A percentile compares a stretch with the other conserved stretches of the same genome.
phyloP scores from a whole-genome alignment of 495 filamentous ascomycete species.

The Penicillium atrosanguineum region DNA sequence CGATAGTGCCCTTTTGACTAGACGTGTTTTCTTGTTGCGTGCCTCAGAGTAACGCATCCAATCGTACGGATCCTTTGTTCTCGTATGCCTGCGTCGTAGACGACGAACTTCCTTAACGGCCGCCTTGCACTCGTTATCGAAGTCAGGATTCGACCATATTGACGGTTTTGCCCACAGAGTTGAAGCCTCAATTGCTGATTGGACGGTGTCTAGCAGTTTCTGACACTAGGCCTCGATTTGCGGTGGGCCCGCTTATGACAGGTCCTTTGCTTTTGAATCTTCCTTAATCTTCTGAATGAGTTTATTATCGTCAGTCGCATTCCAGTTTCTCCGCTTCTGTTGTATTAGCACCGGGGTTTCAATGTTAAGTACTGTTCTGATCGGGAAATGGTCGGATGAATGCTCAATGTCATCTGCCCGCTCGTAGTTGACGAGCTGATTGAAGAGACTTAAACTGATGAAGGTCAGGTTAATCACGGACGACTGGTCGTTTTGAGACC shows the following conservation, averaged over 20 bases:
- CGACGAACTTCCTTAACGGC: slow-evolving; percentile 4
- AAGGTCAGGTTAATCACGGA: slow-evolving; percentile 16
- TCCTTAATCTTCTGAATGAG: not conserved
- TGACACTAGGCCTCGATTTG: not conserved
- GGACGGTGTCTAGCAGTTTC: not conserved
- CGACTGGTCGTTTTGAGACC: not conserved
- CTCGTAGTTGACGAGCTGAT: not conserved
- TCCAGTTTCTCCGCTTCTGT: slow-evolving; percentile 5
- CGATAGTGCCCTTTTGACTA: slow-evolving; percentile 3
- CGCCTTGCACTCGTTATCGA: not conserved
- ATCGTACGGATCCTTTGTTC: slow-evolving; percentile 1
- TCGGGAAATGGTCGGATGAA: slow-evolving; percentile 13
- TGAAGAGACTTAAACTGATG: slow-evolving; percentile 1
- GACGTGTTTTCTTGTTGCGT: slow-evolving; percentile 8
- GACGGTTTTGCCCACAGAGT: slow-evolving; percentile 9
- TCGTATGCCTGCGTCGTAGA: not conserved
- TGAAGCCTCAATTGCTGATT: slow-evolving; percentile 2
- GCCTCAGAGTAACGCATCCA: slow-evolving; percentile 3
- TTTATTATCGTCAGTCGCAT: not conserved
- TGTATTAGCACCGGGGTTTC: not conserved
- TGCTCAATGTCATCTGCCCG: slow-evolving; percentile 10
- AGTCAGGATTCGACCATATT: slow-evolving; percentile 5
- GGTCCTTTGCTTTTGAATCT: not conserved
- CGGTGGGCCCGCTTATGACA: not conserved
- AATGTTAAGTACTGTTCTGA: slow-evolving; percentile 9